These are phyloP conservation scores for Phytophthora ramorum DNA, from an alignment of 352 stramenopile species.

Conservation along the genomic window DNA sequence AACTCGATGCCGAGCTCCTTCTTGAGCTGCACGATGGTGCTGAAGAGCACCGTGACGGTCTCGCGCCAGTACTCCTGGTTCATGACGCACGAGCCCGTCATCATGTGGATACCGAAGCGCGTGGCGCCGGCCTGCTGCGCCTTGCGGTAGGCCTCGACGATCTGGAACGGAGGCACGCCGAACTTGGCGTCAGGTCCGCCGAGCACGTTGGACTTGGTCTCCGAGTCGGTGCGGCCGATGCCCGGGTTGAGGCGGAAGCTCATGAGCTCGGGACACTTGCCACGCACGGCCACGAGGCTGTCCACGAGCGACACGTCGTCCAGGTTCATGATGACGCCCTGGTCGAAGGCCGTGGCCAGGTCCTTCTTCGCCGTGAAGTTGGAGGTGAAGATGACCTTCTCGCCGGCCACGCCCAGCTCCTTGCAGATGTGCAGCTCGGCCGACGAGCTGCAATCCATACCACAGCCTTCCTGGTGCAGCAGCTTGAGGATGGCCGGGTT, in stretches of 20 bases:
- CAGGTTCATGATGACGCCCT: conserved; percentile 90
- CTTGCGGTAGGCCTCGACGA: conserved; percentile 88
- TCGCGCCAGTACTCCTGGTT: conserved; percentile 91
- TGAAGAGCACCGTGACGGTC: conserved; percentile 84
- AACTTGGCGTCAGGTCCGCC: conserved; percentile 91
- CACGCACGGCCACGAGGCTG: conserved; percentile 67
- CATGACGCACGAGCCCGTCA: conserved; percentile 92
- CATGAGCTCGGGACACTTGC: conserved; percentile 84
- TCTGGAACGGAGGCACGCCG: conserved; percentile 87
- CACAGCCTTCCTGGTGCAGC: conserved; percentile 83
- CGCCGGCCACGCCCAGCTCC: conserved; percentile 72
- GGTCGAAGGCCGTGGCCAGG: conserved; percentile 73
- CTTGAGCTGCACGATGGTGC: conserved; percentile 81
- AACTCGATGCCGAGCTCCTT: conserved; percentile 89
- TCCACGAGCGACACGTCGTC: conserved; percentile 89
- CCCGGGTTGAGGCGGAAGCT: conserved; percentile 90
- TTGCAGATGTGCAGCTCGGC: conserved; percentile 84
- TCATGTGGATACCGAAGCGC: conserved; percentile 93
- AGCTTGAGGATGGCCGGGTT: conserved; percentile 91
- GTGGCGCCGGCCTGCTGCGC: conserved; percentile 80
- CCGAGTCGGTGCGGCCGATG: conserved; percentile 87
- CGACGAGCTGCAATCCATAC: conserved; percentile 91
- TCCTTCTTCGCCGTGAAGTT: conserved; percentile 89
- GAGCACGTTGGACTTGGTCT: conserved; percentile 91
- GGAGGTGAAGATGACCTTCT: conserved; percentile 90